These are phyloP conservation scores for Tillandsia leiboldiana DNA, from an alignment of 176 grass and related monocot species.

Conservation along the genomic window DNA sequence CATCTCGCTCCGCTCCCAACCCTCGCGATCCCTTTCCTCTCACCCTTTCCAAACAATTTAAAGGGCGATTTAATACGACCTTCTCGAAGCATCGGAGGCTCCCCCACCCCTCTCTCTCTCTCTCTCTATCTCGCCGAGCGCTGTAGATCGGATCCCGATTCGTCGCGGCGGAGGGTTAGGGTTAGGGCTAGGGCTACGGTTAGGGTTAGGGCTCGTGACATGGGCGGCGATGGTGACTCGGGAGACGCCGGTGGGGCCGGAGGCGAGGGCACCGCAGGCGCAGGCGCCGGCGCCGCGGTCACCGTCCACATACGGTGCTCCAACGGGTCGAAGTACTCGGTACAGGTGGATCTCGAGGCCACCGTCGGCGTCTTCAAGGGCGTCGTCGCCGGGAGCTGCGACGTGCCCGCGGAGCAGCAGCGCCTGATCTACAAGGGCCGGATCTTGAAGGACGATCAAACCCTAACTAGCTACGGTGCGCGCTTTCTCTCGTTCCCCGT, in stretches of 20 bases:
- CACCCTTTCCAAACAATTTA: not conserved
- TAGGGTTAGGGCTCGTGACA: constrained; percentile 20
- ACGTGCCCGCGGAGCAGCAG: constrained; percentile 84
- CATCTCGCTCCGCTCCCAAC: no score
- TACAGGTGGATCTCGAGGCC: constrained; percentile 40
- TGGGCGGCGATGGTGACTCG: constrained; percentile 33
- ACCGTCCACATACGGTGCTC: constrained; percentile 64
- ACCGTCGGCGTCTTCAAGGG: constrained; percentile 65
- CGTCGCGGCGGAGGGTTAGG: constrained; percentile 4
- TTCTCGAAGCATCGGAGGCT: not conserved
- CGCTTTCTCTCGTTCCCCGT: not conserved
- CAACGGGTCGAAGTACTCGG: constrained; percentile 71
- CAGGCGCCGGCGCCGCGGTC: constrained; percentile 12
- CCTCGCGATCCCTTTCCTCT: not conserved
- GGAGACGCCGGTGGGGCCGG: constrained; percentile 13
- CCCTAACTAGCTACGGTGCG: constrained; percentile 84
- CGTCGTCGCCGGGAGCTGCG: constrained; percentile 50
- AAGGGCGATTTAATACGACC: not conserved
- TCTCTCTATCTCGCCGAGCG: not conserved
- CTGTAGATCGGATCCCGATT: not conserved
- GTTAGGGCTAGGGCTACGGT: constrained; percentile 1
- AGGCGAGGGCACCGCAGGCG: constrained; percentile 12
- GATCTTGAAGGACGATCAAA: constrained; percentile 92
- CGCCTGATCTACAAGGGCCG: constrained; percentile 96
- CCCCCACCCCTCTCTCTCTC: not conserved